phyloP scores from a whole-genome alignment of 441 rosid species.

The Pelargonium myrrhifolium region DNA sequence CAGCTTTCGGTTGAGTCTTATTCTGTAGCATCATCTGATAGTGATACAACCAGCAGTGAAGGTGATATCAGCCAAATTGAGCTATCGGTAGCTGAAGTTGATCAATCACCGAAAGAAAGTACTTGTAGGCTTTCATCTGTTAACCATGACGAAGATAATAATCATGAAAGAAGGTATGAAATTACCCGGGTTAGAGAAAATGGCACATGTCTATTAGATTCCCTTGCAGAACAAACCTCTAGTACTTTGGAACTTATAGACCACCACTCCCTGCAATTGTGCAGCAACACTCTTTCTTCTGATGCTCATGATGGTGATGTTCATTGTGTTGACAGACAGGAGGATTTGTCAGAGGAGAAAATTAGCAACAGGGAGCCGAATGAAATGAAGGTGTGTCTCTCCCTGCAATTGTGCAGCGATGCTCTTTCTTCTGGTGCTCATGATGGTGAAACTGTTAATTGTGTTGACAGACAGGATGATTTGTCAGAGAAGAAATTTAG shows the following conservation, averaged over 20 bases:
- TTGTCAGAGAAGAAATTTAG: slow-evolving; percentile 33
- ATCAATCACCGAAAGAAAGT: slow-evolving; percentile 27
- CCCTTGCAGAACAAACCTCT: slow-evolving; percentile 27
- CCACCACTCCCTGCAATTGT: slow-evolving; percentile 20
- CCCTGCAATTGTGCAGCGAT: slow-evolving; percentile 21
- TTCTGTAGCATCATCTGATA: slow-evolving; percentile 72
- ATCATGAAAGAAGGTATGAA: slow-evolving; percentile 22
- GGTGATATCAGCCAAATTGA: slow-evolving; percentile 42
- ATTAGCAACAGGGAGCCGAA: slow-evolving; percentile 45
- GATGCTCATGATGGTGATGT: slow-evolving; percentile 33
- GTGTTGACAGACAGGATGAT: slow-evolving; percentile 33
- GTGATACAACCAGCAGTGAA: slow-evolving; percentile 70
- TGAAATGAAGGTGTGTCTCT: too few relatives aligned
- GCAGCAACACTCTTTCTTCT: too few relatives aligned
- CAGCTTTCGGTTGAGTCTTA: slow-evolving; percentile 83
- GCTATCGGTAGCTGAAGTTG: slow-evolving; percentile 27
- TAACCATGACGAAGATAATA: slow-evolving; percentile 20
- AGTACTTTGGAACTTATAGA: slow-evolving; percentile 18
- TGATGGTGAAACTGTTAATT: slow-evolving; percentile 34
- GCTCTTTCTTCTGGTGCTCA: slow-evolving; percentile 28
- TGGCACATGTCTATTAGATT: slow-evolving; percentile 24
- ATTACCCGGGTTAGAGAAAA: slow-evolving; percentile 28
- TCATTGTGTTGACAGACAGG: slow-evolving; percentile 34
- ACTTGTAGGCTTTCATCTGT: slow-evolving; percentile 21
- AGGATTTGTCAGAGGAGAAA: slow-evolving; percentile 31